Evolutionary conservation across 768 basidiomycete species (phyloP), one percentile per base, ranked within the genome.

Genomic region (Boletales sp.): DNA sequence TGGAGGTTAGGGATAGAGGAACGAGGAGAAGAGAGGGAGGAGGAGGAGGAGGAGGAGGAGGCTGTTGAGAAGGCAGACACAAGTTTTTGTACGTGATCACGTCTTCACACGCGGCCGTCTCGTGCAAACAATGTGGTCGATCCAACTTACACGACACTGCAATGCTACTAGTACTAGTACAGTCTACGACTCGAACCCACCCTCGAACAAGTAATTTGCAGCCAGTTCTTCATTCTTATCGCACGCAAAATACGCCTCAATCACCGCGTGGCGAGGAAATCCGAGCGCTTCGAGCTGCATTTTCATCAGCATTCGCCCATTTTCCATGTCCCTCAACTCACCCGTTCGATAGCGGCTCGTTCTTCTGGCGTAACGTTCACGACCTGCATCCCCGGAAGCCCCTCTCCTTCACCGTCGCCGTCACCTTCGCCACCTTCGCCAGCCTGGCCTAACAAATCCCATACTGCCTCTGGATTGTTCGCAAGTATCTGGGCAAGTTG

Each of bases 171-270:
- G 32, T 11, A 34, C 32, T 34, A 34, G 32, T 30, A 40, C 31
- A 43, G 44, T 4, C 21, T 21, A 21, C 21, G 21, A 21, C 21
- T 24, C 12, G 29, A 56, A 15, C 79, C 83, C 1, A 82, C 83
- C 3, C 60, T 95, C 94, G 55, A 97, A 94, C 59, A 97, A 69
- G 60, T 86, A 95, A 63, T 97, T 97, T 13, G 95, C 97, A 9
- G 97, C 94, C 17, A 94, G 71, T 64, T 97, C 93, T 71, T 98
- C 97, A 63, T 98, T 93, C 79, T 90, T 93, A 67, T 93, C 97
- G 68, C 94, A 97, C 2, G 86, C 89, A 64, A 95, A 81, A 70
- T 90, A 99, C 1, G 97, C 97, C 68, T 97, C 82, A 32, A 94
- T 71, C n/a, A 78, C 95, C 0, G 74, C 73, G 39, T 93, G 77